Evolutionary conservation across 2,329 filamentous ascomycete genomes (phyloP).

Genomic region (Sporothrix variecibatus): DNA sequence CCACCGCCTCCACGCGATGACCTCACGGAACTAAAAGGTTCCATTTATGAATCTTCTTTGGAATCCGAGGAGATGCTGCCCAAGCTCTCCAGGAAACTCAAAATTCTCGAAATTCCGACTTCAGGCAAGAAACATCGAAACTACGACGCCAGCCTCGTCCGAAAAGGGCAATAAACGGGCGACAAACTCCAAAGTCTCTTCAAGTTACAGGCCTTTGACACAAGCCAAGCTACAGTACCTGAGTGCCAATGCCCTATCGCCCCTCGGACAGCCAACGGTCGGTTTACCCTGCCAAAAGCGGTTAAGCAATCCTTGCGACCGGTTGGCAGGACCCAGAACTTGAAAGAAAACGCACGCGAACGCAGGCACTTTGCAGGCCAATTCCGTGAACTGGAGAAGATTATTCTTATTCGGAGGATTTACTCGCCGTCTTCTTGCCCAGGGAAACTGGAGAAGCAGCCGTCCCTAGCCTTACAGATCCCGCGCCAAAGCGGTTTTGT

Average conservation of each 20-base stretch:
- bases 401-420: background rate
- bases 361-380: background rate
- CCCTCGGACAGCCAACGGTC: background rate
- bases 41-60: background rate
- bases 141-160: background rate
- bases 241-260: background rate
- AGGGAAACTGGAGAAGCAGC: background rate
- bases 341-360: background rate
- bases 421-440: background rate
- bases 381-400: background rate
- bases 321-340: background rate
- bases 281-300: slow-evolving; percentile 18
- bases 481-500: background rate
- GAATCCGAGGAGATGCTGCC: background rate
- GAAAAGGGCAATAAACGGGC: background rate
- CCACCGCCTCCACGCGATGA: background rate
- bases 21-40: background rate
- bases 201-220: background rate
- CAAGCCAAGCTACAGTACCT: slow-evolving; percentile 2
- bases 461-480: background rate
- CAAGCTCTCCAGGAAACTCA: background rate
- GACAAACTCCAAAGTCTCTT: background rate
- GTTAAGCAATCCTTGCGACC: background rate
- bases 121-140: background rate
- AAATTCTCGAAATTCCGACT: background rate